Percentiles rank a stretch among this genome's conserved stretches.
These are phyloP conservation scores for Schizonepeta tenuifolia DNA, from an alignment of 257 asterid genomes.

Conservation along the genomic window DNA sequence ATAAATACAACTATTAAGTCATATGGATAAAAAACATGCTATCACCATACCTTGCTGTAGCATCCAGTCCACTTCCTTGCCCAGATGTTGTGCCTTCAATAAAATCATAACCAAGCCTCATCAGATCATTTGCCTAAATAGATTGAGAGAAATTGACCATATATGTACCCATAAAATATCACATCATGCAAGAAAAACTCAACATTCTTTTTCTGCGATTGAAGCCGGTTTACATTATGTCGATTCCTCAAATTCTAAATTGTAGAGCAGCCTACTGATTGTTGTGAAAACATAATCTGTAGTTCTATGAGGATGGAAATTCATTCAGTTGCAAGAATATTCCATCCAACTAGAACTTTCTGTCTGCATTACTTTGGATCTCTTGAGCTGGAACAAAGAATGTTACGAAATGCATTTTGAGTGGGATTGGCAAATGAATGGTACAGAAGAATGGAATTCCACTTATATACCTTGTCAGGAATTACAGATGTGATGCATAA, in stretches of 20 bases:
- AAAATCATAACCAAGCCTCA: conserved; percentile 18
- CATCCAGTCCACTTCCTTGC: conserved; percentile 60
- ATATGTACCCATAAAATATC: not conserved
- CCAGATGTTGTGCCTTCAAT: conserved; percentile 54
- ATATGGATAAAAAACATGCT: not conserved
- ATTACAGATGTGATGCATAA: not conserved
- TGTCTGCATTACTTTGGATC: not conserved
- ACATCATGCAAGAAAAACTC: not conserved
- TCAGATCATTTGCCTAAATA: conserved; percentile 15
- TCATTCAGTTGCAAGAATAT: not conserved
- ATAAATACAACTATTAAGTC: conserved; percentile 4
- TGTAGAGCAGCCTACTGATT: not conserved
- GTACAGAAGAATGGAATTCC: not conserved
- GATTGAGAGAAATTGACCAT: conserved; percentile 5
- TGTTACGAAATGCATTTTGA: not conserved
- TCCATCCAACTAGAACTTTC: not conserved
- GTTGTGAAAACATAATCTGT: conserved; percentile 5
- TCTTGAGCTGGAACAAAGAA: not conserved
- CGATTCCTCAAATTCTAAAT: conserved; percentile 2
- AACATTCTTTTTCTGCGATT: not conserved
- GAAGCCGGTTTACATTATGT: not conserved
- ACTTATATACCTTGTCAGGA: not conserved
- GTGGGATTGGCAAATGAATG: not conserved
- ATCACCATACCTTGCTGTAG: conserved; percentile 55
- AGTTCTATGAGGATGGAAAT: not conserved